Evolutionary conservation across 805 yeast species (phyloP), one percentile per base, ranked within the genome.

Genomic region (Suhomyces pyralidae): DNA sequence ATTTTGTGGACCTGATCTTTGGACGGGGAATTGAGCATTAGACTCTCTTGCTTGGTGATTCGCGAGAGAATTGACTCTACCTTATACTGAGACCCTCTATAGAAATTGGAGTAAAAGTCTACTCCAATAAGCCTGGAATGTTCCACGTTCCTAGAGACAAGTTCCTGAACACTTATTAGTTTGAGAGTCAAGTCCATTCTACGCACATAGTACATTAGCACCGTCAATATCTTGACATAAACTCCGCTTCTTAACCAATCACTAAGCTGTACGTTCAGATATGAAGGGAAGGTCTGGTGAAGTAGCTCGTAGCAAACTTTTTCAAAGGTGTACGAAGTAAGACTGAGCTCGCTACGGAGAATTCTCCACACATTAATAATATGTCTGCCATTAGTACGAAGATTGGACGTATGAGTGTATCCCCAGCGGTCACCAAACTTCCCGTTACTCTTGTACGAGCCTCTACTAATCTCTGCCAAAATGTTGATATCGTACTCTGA

Each of bases 31-130:
- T 85, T 70, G 51, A 91, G 64, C 42, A 93, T 66, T 49, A 78
- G 82, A 63, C 87, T 87, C 63, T 91, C 96, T 2, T 83, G 74
- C 60, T 90, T 90, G 24, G 94, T 81, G 17, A 94, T 68, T 50
- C 99, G 70, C 3, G 82, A 69, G 57, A 94, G 69, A 38, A 92
- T 78, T 1, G 97, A 88, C 63, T 94, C 99, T 2, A 94, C 97
- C 64, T 90, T 92, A 65, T 78, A 94, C 63, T 94, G 99, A 0
- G 98, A 93, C 0, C 99, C 99, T 53, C 99, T 68, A 49, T 89
- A 87, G 54, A 88, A 82, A 7, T 91, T 90, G 2, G 97, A 90
- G 63, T 84, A 80, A 65, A 91, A 94, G 60, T 94, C 98, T 25
- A 94, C 82, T 0, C 99, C 99, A 20, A 91, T 79, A 30, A 94